Conservation (phyloP, 2,329 filamentous ascomycete genomes). For the Coniochaeta sp. region DNA sequence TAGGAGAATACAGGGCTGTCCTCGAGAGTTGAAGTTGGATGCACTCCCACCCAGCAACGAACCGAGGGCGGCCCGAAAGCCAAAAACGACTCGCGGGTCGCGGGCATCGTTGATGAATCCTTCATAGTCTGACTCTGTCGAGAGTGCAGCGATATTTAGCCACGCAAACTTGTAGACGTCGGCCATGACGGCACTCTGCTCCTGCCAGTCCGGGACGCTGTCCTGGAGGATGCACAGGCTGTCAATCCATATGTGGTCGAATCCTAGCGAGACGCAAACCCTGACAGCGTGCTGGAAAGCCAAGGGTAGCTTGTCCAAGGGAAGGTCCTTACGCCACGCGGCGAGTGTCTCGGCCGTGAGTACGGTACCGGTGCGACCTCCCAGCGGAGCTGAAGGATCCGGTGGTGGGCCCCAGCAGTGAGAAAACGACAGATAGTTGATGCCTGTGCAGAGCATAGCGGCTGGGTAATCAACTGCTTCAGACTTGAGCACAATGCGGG, state of each 20-base stretch:
- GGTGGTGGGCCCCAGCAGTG: not conserved
- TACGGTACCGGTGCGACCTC: not conserved
- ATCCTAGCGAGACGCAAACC: not conserved
- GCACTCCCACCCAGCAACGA: not conserved
- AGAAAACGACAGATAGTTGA: not conserved
- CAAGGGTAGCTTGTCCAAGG: not conserved
- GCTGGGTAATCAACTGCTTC: not conserved
- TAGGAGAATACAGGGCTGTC: not conserved
- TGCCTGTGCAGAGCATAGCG: not conserved
- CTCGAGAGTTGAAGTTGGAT: not conserved
- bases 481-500: too few species aligned
- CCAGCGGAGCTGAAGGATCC: not conserved
- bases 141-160: constrained; percentile 1
- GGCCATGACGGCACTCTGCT: constrained; percentile 2
- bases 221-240: constrained; percentile 6
- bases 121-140: not conserved
- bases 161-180: not conserved
- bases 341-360: not conserved
- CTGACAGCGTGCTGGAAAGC: not conserved
- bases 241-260: not conserved
- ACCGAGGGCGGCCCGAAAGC: not conserved
- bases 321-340: not conserved
- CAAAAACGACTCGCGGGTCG: not conserved
- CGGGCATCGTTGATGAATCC: not conserved
- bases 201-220: constrained; percentile 2